Evolutionary conservation across 768 basidiomycete species (phyloP), one percentile per base, ranked within the genome.

Genomic region (Rhizopogon roseolus): DNA sequence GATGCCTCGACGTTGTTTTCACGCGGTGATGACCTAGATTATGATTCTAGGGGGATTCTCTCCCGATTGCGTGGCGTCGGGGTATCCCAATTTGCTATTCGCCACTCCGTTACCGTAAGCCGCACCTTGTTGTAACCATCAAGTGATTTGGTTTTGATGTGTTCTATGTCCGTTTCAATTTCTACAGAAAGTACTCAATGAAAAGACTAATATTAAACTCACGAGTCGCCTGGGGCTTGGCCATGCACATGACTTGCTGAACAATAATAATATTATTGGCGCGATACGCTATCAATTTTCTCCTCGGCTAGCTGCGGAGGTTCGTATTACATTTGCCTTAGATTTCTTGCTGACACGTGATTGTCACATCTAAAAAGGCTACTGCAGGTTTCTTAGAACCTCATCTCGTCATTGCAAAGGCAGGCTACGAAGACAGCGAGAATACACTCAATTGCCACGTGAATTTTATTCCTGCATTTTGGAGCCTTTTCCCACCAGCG

Each of bases 281-380:
- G 90, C 90, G 2, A 67, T 94, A 45, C 81, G 79, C 53, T 86
- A 93, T 66, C 88, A 90, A 61, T 83, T 82, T 62, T 89, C 88
- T 28, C 87, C 89, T 13, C 79, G 81, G 48, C 61, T 83, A 54
- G 65, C 67, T 41, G 70, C 77, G n/a, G 71, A 77, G 67, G 82
- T 77, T 64, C 57, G 53, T 43, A 55, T 49, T 56, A 49, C 58
- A 54, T 54, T 61, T 34, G 37, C 34, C 53, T 61, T 51, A 50
- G 57, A 50, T 57, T 56, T 17, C 32, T 57, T 45, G 37, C 52
- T 56, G 55, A 46, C 52, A 38, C 22, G 3, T 22, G 22, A 22
- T 22, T 49, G 52, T 42, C 42, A 55, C 14, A 11, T 48, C 17
- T 34, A 32, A 48, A 46, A 48, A 79, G 78, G 62, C 76, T 53